These are phyloP conservation scores for Stephania japonica DNA, from an alignment of 164 flowering plant species.

Conservation along the genomic window DNA sequence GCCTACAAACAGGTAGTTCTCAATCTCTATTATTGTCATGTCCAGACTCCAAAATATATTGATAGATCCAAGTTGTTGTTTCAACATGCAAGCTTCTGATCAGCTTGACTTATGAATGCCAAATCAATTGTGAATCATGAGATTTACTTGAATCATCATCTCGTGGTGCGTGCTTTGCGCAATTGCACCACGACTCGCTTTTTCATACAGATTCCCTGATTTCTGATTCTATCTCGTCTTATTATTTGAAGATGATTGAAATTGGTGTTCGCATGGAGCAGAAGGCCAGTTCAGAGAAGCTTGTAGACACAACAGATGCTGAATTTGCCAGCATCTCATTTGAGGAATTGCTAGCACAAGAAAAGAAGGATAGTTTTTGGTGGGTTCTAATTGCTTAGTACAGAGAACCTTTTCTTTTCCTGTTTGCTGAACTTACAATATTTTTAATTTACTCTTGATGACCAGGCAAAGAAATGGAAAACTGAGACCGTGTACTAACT, in stretches of 20 bases:
- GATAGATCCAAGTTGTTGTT: not conserved
- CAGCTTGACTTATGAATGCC: not conserved
- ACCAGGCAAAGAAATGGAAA: slow-evolving; percentile 65
- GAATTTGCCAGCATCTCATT: slow-evolving; percentile 61
- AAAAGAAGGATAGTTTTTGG: slow-evolving; percentile 86
- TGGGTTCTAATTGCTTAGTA: slow-evolving; percentile 18
- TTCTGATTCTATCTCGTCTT: not conserved
- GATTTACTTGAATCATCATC: not conserved
- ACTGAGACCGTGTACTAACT: slow-evolving; percentile 34
- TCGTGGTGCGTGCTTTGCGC: not conserved
- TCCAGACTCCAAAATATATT: not conserved
- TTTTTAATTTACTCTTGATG: not conserved
- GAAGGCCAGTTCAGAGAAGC: slow-evolving; percentile 39
- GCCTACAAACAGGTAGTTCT: slow-evolving; percentile 76
- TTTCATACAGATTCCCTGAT: not conserved
- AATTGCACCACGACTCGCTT: not conserved
- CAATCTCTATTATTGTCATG: not conserved
- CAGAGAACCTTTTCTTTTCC: not conserved
- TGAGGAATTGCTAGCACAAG: slow-evolving; percentile 76
- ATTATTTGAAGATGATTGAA: slow-evolving; percentile 57
- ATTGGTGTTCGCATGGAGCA: slow-evolving; percentile 51
- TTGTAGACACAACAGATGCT: slow-evolving; percentile 32
- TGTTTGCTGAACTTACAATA: not conserved
- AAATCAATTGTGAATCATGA: not conserved
- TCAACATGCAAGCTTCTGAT: not conserved